Conservation (phyloP, 768 basidiomycete genomes). For the Auricularia cornea region DNA sequence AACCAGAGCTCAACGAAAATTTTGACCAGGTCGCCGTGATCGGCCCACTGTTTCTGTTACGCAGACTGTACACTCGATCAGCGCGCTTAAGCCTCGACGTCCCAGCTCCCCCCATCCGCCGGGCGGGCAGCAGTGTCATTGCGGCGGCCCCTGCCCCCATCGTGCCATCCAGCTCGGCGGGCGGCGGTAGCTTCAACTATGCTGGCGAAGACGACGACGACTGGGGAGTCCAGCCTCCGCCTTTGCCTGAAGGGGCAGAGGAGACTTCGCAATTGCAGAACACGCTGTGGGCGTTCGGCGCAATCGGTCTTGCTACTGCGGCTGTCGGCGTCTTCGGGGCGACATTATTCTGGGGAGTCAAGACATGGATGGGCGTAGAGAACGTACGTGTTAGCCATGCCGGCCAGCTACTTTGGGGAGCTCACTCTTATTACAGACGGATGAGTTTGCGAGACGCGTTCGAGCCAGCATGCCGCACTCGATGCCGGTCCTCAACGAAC, state of each 20-base stretch:
- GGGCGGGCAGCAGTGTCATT: background rate
- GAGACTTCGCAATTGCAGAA: background rate
- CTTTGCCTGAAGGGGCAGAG: background rate
- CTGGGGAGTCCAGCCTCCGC: background rate
- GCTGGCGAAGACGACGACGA: background rate
- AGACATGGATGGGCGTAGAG: background rate
- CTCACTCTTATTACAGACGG: background rate
- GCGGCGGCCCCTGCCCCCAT: background rate
- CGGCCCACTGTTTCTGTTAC: background rate
- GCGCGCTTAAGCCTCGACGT: background rate
- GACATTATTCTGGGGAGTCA: background rate
- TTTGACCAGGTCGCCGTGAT: background rate
- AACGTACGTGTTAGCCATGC: background rate
- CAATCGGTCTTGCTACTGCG: background rate
- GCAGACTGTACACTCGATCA: background rate
- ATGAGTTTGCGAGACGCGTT: background rate
- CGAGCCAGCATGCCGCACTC: background rate
- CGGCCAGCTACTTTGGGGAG: background rate
- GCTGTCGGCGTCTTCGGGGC: background rate
- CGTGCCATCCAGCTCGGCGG: background rate
- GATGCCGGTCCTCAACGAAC: background rate
- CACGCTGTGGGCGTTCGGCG: background rate
- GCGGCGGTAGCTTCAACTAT: background rate
- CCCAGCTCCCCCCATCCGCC: background rate
- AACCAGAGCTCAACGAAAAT: background rate